Base-by-base conservation (phyloP, 208 protist species). In the Acanthamoeba culbertsoni region DNA sequence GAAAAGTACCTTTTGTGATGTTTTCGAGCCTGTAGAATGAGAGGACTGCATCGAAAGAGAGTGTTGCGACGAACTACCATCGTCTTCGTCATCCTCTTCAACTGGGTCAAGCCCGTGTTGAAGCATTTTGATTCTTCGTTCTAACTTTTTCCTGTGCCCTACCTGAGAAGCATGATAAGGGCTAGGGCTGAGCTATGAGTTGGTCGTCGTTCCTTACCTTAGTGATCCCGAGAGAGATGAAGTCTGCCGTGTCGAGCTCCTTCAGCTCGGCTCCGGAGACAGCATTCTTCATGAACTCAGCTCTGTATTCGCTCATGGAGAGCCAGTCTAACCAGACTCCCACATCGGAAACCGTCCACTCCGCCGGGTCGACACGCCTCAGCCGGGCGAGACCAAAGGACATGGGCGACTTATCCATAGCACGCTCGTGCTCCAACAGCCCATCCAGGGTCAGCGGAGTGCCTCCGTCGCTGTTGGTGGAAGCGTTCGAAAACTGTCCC, bases 231-330 rank as follows among this genome's bases (percentile, higher is more conserved):
- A 92, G 23, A 18, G 55, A 71, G 43, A 77, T 23, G n/a, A 92
- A 92, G 86, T 92, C 86, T 5, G 40, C 86, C 5, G 35, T 40
- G 65, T 92, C 86, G 14, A 92, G 65, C 35, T 92, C 86, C 42
- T 46, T 46, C 8, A 92, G 59, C 42, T 92, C 86, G 26, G 59
- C 57, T 26, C 86, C 86, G 40, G 62, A 79, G 23, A 92, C 86
- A 23, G 86, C 86, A 23, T 92, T 71, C 86, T 92, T 92, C 59
- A 92, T 92, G 65, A 92, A 92, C 86, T 92, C 86, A 37, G 82
- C 82, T 8, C 82, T 28, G 51, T 90, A 90, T 33, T 90, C 82
- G 43, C 82, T 90, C 82, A 90, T 20, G 46, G 18, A 28, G 40
- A 90, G 82, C 51, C 46, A 90, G 82, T 90, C 82, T n/a, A 90